Evolutionary conservation across 2,329 filamentous ascomycete species (phyloP).

Genomic region (Penicillium sp.): DNA sequence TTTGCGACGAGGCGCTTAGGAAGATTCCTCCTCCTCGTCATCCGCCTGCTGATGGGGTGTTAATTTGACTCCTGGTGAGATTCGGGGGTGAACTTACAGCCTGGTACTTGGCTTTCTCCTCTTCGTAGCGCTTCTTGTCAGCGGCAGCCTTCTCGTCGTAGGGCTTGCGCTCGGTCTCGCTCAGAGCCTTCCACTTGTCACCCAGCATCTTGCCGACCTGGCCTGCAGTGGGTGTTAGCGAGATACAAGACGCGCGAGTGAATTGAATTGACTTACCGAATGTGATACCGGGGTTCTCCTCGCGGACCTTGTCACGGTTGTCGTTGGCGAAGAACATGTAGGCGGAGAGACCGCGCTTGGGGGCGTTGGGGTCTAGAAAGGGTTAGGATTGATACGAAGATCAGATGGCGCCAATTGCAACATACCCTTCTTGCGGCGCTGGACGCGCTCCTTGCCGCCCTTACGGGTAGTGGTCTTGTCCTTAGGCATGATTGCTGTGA

Average conservation of each 20-base stretch:
- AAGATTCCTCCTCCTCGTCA: conserved; percentile 52
- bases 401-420: conserved; percentile 5
- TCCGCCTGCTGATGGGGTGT: conserved; percentile 46
- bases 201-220: conserved; percentile 98
- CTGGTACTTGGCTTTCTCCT: conserved; percentile 92
- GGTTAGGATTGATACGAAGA: conserved; percentile 13
- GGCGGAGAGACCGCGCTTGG: conserved; percentile 97
- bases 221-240: conserved; percentile 47
- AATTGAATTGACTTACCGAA: conserved; percentile 59
- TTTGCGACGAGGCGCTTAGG: conserved; percentile 25
- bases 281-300: conserved; percentile 95
- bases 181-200: conserved; percentile 97
- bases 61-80: conserved; percentile 6
- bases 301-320: conserved; percentile 94
- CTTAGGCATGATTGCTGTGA: conserved; percentile 58
- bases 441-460: conserved; percentile 52
- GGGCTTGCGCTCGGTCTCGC: conserved; percentile 83
- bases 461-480: conserved; percentile 60
- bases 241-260: background rate
- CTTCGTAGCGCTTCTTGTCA: conserved; percentile 99
- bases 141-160: conserved; percentile 95
- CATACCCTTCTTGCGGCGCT: conserved; percentile 70
- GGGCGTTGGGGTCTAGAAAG: conserved; percentile 81
- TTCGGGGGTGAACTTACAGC: conserved; percentile 52
- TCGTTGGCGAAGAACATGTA: conserved; percentile 99